phyloP scores from a whole-genome alignment of 1,284 basidiomycete genomes.

The Cystobasidium pallidum region DNA sequence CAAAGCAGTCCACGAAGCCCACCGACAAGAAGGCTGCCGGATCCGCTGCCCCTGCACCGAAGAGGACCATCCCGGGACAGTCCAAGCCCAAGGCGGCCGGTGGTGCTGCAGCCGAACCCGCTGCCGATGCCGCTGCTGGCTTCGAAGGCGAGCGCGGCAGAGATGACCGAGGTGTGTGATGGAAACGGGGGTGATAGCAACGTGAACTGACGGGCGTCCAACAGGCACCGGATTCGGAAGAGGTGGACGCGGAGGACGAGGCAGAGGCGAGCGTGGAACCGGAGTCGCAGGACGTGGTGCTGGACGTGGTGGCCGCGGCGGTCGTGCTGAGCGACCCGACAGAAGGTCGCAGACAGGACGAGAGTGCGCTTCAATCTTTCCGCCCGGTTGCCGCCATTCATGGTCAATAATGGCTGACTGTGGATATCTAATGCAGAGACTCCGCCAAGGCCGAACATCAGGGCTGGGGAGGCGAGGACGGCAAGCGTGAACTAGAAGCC shows the following conservation, averaged over 20 bases:
- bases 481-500: slow-evolving; percentile 47
- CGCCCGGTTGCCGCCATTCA: too few species aligned
- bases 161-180: slow-evolving; percentile 41
- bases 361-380: slow-evolving; percentile 17
- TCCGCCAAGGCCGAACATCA: slow-evolving; percentile 46
- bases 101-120: neutral
- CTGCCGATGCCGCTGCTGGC: slow-evolving; percentile 31
- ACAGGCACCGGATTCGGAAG: slow-evolving; percentile 41
- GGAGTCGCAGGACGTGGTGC: slow-evolving; percentile 22
- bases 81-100: neutral
- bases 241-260: slow-evolving; percentile 34
- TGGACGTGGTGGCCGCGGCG: slow-evolving; percentile 30
- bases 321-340: slow-evolving; percentile 36
- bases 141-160: slow-evolving; percentile 43
- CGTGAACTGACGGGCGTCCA: too few species aligned
- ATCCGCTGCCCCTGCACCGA: slow-evolving; percentile 28
- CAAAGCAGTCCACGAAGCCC: slow-evolving; percentile 58
- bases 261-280: slow-evolving; percentile 20
- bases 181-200: too few species aligned
- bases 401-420: neutral
- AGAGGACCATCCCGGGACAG: slow-evolving; percentile 34
- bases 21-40: slow-evolving; percentile 39
- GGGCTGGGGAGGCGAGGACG: slow-evolving; percentile 47
- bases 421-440: slow-evolving; percentile 32
- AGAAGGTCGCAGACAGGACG: slow-evolving; percentile 36